Evolutionary conservation across 371 early-diverging fungal genomes (phyloP).

Genomic region (Mucor indicus): DNA sequence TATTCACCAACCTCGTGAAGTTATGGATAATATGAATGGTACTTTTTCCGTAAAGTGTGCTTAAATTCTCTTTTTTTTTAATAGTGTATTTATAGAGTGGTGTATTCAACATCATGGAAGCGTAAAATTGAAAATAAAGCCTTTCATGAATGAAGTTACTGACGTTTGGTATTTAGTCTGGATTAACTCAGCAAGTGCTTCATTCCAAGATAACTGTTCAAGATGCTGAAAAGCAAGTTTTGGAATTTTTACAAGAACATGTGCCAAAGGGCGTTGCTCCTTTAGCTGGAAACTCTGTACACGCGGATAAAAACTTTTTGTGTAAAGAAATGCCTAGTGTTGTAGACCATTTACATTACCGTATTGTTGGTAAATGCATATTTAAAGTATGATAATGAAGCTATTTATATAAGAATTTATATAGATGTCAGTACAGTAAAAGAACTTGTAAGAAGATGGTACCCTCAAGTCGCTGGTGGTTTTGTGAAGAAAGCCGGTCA

Average conservation of each 20-base stretch:
- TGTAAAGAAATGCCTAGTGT: constrained; percentile 79
- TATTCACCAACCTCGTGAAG: constrained; percentile 72
- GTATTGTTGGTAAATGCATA: constrained; percentile 62
- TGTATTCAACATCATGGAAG: constrained; percentile 83
- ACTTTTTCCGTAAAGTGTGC: too few species aligned
- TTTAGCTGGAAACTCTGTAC: constrained; percentile 93
- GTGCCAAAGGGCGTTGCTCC: constrained; percentile 64
- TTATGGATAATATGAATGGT: constrained; percentile 85
- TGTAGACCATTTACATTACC: constrained; percentile 80
- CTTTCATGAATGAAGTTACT: background rate
- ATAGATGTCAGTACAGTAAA: constrained; percentile 89
- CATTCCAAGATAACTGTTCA: constrained; percentile 60
- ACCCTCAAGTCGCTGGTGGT: constrained; percentile 36
- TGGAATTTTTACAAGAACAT: constrained; percentile 71
- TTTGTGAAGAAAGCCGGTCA: constrained; percentile 62
- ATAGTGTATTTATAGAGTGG: constrained; percentile 62
- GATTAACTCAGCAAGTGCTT: constrained; percentile 80
- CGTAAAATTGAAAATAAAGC: constrained; percentile 25
- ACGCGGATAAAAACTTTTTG: constrained; percentile 85
- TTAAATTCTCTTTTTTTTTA: background rate
- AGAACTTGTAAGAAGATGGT: constrained; percentile 83
- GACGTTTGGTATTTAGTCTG: constrained; percentile 51
- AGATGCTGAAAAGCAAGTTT: constrained; percentile 73
- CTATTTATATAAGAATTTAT: background rate
- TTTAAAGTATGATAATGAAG: background rate